Evolutionary conservation across 495 filamentous ascomycete genomes (phyloP).

Genomic region (Aspergillus carlsbadensis): DNA sequence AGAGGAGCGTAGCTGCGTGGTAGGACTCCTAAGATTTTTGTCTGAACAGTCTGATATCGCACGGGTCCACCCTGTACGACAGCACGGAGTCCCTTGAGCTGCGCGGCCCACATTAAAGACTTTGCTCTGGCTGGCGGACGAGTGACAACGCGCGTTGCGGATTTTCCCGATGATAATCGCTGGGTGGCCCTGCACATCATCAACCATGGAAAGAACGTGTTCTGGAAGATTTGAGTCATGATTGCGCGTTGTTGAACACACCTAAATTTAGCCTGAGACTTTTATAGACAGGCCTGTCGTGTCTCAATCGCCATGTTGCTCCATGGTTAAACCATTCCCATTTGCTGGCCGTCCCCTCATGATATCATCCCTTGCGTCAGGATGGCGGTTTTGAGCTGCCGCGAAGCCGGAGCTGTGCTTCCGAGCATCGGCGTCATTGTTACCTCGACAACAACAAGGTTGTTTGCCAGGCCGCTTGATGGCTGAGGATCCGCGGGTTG

Average conservation of each 20-base stretch:
- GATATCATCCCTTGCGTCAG: conserved; percentile 1
- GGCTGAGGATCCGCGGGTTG: too few species aligned
- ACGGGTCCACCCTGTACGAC: too few species aligned
- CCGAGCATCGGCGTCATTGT: too few species aligned
- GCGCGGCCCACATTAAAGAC: conserved; percentile 16
- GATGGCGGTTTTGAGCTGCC: neutral
- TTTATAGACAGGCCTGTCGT: too few species aligned
- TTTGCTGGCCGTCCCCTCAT: neutral
- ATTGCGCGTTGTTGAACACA: neutral
- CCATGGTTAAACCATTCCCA: neutral
- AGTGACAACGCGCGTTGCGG: neutral
- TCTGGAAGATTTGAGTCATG: conserved; percentile 21
- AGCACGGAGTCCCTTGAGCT: neutral
- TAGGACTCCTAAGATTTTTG: neutral
- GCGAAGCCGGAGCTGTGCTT: too few species aligned
- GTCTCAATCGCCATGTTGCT: too few species aligned
- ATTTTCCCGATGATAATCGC: conserved; percentile 11
- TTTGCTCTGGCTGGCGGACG: conserved; percentile 10
- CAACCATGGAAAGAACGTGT: conserved; percentile 1
- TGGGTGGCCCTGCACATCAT: conserved; percentile 16
- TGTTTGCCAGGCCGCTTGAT: too few species aligned
- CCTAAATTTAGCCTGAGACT: too few species aligned
- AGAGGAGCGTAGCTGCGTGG: too few species aligned
- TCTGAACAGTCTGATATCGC: neutral
- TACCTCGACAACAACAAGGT: too few species aligned